These are phyloP conservation scores for Solanum ossicruentum DNA, from an alignment of 257 asterid genomes.

Conservation along the genomic window DNA sequence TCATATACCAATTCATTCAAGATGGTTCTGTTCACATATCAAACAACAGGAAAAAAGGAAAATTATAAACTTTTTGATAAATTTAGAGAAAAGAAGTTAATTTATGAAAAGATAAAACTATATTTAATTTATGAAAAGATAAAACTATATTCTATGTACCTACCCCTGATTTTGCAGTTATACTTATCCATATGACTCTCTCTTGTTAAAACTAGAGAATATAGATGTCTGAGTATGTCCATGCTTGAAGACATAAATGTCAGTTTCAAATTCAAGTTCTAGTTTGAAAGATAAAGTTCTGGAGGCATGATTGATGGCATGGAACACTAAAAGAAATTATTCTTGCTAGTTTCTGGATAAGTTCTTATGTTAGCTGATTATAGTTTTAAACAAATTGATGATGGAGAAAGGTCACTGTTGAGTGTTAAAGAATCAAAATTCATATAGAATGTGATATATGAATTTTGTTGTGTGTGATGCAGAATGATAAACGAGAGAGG, in stretches of 20 bases:
- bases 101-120: background rate
- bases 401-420: background rate
- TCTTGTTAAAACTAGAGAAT: background rate
- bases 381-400: background rate
- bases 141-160: background rate
- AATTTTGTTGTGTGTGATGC: background rate
- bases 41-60: background rate
- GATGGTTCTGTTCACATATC: background rate
- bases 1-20: background rate
- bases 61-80: background rate
- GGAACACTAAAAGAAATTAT: background rate
- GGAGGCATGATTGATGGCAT: background rate
- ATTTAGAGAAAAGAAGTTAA: background rate
- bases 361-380: background rate
- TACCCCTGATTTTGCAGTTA: background rate
- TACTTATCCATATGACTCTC: background rate
- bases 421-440: background rate
- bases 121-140: background rate
- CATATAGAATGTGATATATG: background rate
- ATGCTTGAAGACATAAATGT: background rate
- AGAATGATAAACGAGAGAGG: conserved; percentile 91
- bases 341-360: background rate
- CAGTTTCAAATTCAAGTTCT: background rate
- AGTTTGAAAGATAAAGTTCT: background rate
- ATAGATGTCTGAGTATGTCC: background rate